Evolutionary conservation across 1,284 basidiomycete species (phyloP), one percentile per base, ranked within the genome.

Genomic region (Butyriboletus appendiculatus): DNA sequence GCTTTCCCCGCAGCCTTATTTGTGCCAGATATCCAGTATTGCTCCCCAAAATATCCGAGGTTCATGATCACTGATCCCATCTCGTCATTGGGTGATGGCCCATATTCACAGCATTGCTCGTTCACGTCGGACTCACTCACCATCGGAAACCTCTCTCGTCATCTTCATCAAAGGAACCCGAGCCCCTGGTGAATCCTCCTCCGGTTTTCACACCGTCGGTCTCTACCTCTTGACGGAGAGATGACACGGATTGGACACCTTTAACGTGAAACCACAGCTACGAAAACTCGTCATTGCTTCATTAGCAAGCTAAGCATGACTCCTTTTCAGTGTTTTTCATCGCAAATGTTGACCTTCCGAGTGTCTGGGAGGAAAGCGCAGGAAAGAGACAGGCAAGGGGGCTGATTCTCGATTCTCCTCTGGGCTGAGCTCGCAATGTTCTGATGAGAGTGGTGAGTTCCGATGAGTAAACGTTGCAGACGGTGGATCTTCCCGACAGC

Each of bases 211-310:
- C 30, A 76, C 75, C 14, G 75, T 79, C 38, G 79, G 80, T 2
- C 70, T 81, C 38, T 81, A 76, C 58, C 71, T 81, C 40, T 67
- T 84, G 39, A 80, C 80, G 0, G 81, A 84, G 68, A 72, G 79
- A 10, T 81, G 81, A 7, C 82, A 84, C 51, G 82, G 81, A 12
- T 63, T 84, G 16, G 82, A 84, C 50, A 75, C 79, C 4, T 77
- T 80, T 60, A 81, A 83, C 61, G 73, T 82, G 18, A 82, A 61
- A 84, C 82, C 3, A 84, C 81, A 8, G 82, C 82, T 22, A 82
- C 79, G 1, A 75, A 75, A 56, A 76, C 75, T 5, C 48, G 67
- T 4, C 69, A 76, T 52, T 79, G 78, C 1, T 83, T 79, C 62
- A 73, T 81, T 51, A 74, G 83, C 34, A 68, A 83, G 28, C 9